phyloP scores from a whole-genome alignment of 1,284 basidiomycete genomes.

The Fomes fomentarius region DNA sequence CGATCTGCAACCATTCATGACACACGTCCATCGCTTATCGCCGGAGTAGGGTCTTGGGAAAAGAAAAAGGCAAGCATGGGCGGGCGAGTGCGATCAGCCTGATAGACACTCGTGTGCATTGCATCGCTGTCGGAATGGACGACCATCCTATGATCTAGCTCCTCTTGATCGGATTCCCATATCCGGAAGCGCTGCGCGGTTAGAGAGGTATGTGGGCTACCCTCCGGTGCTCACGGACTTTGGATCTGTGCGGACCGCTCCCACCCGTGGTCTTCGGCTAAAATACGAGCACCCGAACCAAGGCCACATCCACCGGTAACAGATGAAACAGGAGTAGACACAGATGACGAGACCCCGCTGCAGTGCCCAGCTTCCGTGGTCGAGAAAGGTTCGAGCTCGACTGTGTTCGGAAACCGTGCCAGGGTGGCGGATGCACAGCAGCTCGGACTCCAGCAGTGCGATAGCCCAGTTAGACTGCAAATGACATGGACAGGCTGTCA shows the following conservation, averaged over 20 bases:
- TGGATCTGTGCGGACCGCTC: constrained; percentile 1
- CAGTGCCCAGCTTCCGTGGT: neutral
- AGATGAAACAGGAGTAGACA: neutral
- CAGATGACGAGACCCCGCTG: neutral
- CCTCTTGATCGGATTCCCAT: constrained; percentile 14
- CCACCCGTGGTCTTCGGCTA: too few species aligned
- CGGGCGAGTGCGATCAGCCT: constrained; percentile 11
- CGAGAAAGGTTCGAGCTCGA: too few species aligned
- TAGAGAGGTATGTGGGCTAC: neutral
- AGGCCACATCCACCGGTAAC: neutral
- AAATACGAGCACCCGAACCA: too few species aligned
- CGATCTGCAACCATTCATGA: neutral
- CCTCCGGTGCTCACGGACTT: constrained; percentile 19
- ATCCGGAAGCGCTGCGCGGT: neutral
- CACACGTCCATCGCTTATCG: neutral
- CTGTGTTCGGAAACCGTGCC: neutral
- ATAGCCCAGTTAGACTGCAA: neutral
- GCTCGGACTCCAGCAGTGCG: neutral
- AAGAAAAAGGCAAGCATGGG: constrained; percentile 10
- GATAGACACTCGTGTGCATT: constrained; percentile 6
- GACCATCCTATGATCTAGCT: neutral
- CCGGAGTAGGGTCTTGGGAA: neutral
- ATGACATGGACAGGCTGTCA: neutral
- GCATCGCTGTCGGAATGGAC: constrained; percentile 6
- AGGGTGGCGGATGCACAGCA: neutral